Base-by-base conservation (phyloP, 306 rosid species). In the Boehmeria nivea region DNA sequence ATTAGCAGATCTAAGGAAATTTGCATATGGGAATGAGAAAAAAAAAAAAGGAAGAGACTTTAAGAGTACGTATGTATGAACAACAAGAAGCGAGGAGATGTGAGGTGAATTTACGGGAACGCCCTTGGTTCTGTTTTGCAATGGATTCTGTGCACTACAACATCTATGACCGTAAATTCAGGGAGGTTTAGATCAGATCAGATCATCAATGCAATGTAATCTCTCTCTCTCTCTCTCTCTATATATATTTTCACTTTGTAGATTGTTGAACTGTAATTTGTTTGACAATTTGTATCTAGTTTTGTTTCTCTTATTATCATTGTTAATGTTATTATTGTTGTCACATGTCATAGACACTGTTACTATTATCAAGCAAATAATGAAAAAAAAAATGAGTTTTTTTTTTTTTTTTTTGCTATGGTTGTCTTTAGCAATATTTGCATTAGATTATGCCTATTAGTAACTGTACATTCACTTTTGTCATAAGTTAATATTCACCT, bases 1-100 rank as follows among this genome's bases (percentile, higher is more conserved):
- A 61, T 79, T 78, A 51, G 78, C 88, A 81, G 95, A 85, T 83
- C 95, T 78, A 49, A 44, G 63, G 43, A 7, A 63, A 53, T 60
- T 72, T 48, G 66, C 24, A 61, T 67, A 56, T 38, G 64, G 33
- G 47, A 58, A 45, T 33, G 38, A 27, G 6, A 57, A 71, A 14
- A 7, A 26, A 42, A 28, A 34, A 37, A 4, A 19, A 12, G 53
- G 14, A 19, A 24, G 38, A 28, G 38, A 15, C 18, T 21, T 8
- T n/a, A 22, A 9, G 23, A 31, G 36, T 31, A 31, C 36, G 36
- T 31, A 10, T 10, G 9, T 10, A 28, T 28, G 5, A n/a, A n/a
- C n/a, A n/a, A 28, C 34, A 31, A 4, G 36, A 31, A 31, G n/a
- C 36, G 36, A 10, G 2, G 36, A 31, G n/a, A n/a, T n/a, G n/a